Evolutionary conservation across 345 rosid species (phyloP).

Genomic region (Acer negundo): DNA sequence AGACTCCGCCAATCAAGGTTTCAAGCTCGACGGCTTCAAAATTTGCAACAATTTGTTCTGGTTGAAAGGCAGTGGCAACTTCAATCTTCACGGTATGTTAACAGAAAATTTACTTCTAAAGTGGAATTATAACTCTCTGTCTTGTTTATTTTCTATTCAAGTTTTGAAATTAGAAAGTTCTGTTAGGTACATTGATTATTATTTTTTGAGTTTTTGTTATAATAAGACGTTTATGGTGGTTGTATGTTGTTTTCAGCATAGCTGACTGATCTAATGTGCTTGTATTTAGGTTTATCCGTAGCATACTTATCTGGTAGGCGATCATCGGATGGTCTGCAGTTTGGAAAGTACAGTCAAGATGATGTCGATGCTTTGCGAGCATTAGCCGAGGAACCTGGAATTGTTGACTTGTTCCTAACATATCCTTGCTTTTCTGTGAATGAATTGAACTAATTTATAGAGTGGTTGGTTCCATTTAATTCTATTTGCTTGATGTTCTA

Average conservation of each 20-base stretch:
- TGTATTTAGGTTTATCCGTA: constrained; percentile 67
- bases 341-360: constrained; percentile 78
- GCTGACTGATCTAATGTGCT: constrained; percentile 28
- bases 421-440: constrained; percentile 56
- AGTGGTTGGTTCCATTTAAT: neutral
- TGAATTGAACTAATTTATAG: neutral
- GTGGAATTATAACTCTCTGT: neutral
- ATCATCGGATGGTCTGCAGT: constrained; percentile 50
- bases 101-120: neutral
- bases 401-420: constrained; percentile 78
- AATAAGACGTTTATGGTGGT: neutral
- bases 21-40: constrained; percentile 79
- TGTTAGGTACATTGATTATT: neutral
- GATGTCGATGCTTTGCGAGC: constrained; percentile 93
- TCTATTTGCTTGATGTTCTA: neutral
- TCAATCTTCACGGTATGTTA: constrained; percentile 60
- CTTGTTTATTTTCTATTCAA: too few relatives aligned
- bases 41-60: constrained; percentile 66
- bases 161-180: too few relatives aligned
- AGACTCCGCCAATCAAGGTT: constrained; percentile 65
- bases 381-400: constrained; percentile 84
- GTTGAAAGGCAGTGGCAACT: constrained; percentile 94
- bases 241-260: neutral
- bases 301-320: constrained; percentile 85
- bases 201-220: neutral